phyloP scores from a whole-genome alignment of 208 protist species.

The Wallacemonas sp. region DNA sequence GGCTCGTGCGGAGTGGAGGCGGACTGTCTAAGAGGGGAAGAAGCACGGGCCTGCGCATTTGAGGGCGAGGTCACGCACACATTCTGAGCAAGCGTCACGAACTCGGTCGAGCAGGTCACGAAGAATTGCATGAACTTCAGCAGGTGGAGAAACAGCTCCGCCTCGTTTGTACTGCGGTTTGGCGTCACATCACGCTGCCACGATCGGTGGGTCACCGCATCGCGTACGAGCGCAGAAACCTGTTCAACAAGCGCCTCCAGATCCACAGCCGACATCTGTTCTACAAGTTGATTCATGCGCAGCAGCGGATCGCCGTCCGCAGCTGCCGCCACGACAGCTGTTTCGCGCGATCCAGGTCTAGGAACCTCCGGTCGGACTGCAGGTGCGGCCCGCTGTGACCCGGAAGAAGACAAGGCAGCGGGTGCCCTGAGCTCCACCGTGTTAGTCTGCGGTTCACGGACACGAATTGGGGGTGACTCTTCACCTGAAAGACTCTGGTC shows the following conservation, averaged over 20 bases:
- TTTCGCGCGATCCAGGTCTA: background rate
- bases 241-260: slow-evolving; percentile 5
- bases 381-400: background rate
- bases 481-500: no score
- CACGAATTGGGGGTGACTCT: no score
- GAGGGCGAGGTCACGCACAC: background rate
- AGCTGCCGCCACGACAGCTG: background rate
- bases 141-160: slow-evolving; percentile 35
- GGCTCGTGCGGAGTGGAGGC: background rate
- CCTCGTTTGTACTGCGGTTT: background rate
- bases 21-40: no score
- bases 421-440: no score
- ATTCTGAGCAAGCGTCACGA: slow-evolving; percentile 16
- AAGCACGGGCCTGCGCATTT: no score
- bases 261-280: slow-evolving; percentile 37
- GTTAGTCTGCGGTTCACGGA: background rate
- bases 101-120: slow-evolving; percentile 18
- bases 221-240: background rate
- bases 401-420: no score
- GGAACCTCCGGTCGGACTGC: background rate
- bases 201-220: background rate
- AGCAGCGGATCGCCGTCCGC: background rate
- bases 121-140: slow-evolving; percentile 48
- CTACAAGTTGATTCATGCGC: slow-evolving; percentile 31
- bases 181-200: background rate